These are phyloP conservation scores for Pouteria campechiana DNA, from an alignment of 179 eudicot genomes.

Conservation along the genomic window DNA sequence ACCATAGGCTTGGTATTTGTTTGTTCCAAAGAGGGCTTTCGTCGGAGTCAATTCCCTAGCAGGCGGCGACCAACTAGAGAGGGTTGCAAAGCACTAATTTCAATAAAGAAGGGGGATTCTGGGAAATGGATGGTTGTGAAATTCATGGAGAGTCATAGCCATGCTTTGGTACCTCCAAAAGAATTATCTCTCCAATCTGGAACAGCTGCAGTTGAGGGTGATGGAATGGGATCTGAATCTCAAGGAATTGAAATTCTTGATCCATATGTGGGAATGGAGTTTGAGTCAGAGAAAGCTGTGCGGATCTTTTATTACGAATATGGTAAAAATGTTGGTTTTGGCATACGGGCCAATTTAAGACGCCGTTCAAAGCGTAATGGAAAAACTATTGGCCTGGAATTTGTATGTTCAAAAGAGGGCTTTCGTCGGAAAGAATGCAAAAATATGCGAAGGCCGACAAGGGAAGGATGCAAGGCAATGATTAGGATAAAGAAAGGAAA, in stretches of 20 bases:
- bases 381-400: conserved; percentile 21
- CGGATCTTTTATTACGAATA: conserved; percentile 54
- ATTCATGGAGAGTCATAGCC: too few relatives aligned
- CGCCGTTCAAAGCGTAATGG: conserved; percentile 25
- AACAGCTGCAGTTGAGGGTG: conserved; percentile 19
- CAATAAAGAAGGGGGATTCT: conserved; percentile 3
- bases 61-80: conserved; percentile 14
- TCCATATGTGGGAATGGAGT: conserved; percentile 71
- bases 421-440: conserved; percentile 19
- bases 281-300: conserved; percentile 56
- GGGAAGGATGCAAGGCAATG: conserved; percentile 48
- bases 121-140: conserved; percentile 9
- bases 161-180: too few relatives aligned
- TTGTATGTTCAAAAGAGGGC: conserved; percentile 38
- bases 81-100: conserved; percentile 8
- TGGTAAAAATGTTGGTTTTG: conserved; percentile 57
- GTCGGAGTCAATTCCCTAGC: conserved; percentile 9
- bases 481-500: conserved; percentile 34
- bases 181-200: too few relatives aligned
- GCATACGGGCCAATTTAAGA: conserved; percentile 28
- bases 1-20: conserved; percentile 21
- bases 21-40: conserved; percentile 36
- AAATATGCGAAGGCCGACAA: conserved; percentile 14
- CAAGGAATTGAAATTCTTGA: conserved; percentile 32
- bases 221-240: conserved; percentile 20